Evolutionary conservation across 805 yeast species (phyloP), one percentile per base, ranked within the genome.

Genomic region (Dipodascopsis tothii): DNA sequence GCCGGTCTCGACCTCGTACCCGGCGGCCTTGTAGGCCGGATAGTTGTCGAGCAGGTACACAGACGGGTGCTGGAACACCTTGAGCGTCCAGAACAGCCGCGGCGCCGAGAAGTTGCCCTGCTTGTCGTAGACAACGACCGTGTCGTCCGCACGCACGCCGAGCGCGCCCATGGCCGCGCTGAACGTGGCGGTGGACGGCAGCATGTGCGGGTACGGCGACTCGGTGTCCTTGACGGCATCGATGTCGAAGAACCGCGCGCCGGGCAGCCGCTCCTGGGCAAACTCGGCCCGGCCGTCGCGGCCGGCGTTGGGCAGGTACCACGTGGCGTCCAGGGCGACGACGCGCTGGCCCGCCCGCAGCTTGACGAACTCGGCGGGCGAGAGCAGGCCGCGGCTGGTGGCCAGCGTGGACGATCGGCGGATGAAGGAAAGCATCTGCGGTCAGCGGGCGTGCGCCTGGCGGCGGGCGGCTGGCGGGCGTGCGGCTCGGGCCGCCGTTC

Each of bases 41-140:
- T 68, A 90, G 50, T 83, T 83, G 65, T 92, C 82, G 50, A 90
- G 71, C 37, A 90, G 58, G 50, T 69, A 72, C 20, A 87, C 81
- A 28, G 75, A 64, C 39, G 75, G 65, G 61, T 88, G 96, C 5
- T 90, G 90, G 61, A 83, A 85, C 0, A 82, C 68, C 30, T 78
- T 72, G 56, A 92, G 73, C 54, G 88, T 85, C 96, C 96, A 92
- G 0, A 87, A 88, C 16, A 84, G 94, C 53, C 98, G 73, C 32
- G 96, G 95, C 2, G 88, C 78, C 34, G 94, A 80, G 61, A 90
- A 86, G 50, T 83, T 79, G 2, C 95, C 95, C 39, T 74, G 72
- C 52, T 79, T 78, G 63, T 92, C 98, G 61, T 92, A 92, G 9
- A 92, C 76, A 7, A 92, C 81, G 33, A 92, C 59, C 11, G 69